These are phyloP conservation scores for Ceratopteris richardii DNA, from an alignment of 75 land plant genomes.

Conservation along the genomic window DNA sequence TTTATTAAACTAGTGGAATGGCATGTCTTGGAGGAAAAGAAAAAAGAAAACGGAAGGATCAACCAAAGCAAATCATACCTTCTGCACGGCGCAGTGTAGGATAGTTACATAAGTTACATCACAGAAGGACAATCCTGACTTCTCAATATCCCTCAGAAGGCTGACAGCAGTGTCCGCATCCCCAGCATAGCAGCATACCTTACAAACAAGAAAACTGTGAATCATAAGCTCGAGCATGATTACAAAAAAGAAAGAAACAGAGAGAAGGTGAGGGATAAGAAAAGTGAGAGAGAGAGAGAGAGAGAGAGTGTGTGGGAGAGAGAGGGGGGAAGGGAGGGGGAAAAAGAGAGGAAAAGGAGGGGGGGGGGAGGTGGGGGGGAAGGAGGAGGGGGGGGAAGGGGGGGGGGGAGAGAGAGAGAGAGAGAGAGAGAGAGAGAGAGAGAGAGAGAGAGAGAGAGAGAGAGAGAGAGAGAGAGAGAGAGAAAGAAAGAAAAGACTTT, in stretches of 20 bases:
- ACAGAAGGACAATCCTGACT: slow-evolving; percentile 13
- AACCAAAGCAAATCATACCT: background rate
- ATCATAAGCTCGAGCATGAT: background rate
- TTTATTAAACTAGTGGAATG: too few species aligned
- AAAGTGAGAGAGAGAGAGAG: too few species aligned
- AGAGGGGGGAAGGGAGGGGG: background rate
- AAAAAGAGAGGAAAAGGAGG: too few species aligned
- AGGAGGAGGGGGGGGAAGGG: too few species aligned
- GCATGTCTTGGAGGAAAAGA: too few species aligned
- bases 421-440: too few species aligned
- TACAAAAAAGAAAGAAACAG: background rate
- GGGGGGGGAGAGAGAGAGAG: too few species aligned
- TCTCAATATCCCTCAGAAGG: slow-evolving; percentile 19
- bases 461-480: background rate
- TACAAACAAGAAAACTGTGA: background rate
- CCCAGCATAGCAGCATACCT: slow-evolving; percentile 23
- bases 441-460: background rate
- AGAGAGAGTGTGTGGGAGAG: too few species aligned
- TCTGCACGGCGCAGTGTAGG: slow-evolving; percentile 12
- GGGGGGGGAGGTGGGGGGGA: too few species aligned
- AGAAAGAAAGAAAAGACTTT: background rate
- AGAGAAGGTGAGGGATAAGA: background rate
- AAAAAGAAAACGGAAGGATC: too few species aligned
- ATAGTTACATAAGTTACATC: slow-evolving; percentile 22
- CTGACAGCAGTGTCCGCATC: slow-evolving; percentile 21